Evolutionary conservation across 805 yeast species (phyloP).

Genomic region (Candida berthetii): DNA sequence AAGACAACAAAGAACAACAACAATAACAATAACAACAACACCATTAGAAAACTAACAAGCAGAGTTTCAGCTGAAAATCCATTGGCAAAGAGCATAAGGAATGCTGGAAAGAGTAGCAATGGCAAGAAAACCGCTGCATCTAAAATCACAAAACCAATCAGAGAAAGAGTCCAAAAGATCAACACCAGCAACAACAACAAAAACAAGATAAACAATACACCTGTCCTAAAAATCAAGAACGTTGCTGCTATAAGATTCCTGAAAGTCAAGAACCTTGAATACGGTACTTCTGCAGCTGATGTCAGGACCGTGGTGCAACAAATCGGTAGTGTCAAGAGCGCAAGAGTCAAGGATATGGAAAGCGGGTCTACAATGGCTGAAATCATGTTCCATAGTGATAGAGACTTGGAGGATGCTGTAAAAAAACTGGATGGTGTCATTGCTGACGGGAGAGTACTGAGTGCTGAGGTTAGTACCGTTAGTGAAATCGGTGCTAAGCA

Average conservation of each 20-base stretch:
- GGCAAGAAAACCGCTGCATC: neutral
- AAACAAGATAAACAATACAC: neutral
- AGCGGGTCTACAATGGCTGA: constrained; percentile 34
- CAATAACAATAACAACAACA: too few species aligned
- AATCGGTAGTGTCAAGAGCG: constrained; percentile 16
- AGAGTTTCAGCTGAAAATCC: neutral
- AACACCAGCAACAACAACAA: neutral
- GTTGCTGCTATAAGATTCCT: constrained; percentile 17
- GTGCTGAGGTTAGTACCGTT: constrained; percentile 23
- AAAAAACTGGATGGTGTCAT: constrained; percentile 31
- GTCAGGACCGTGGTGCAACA: constrained; percentile 17
- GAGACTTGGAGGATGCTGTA: constrained; percentile 23
- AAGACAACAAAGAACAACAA: too few species aligned
- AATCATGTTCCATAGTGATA: constrained; percentile 23
- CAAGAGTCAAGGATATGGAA: constrained; percentile 27
- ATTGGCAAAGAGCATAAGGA: neutral
- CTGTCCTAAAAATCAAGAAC: constrained; percentile 14
- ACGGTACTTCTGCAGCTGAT: constrained; percentile 24
- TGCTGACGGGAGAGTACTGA: constrained; percentile 41
- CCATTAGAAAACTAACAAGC: too few species aligned
- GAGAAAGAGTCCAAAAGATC: neutral
- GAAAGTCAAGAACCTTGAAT: constrained; percentile 23
- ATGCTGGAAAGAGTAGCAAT: neutral
- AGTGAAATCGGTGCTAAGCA: constrained; percentile 5
- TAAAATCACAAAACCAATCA: neutral